phyloP scores from a whole-genome alignment of 2,329 filamentous ascomycete genomes.

The Curvularia hawaiiensis region DNA sequence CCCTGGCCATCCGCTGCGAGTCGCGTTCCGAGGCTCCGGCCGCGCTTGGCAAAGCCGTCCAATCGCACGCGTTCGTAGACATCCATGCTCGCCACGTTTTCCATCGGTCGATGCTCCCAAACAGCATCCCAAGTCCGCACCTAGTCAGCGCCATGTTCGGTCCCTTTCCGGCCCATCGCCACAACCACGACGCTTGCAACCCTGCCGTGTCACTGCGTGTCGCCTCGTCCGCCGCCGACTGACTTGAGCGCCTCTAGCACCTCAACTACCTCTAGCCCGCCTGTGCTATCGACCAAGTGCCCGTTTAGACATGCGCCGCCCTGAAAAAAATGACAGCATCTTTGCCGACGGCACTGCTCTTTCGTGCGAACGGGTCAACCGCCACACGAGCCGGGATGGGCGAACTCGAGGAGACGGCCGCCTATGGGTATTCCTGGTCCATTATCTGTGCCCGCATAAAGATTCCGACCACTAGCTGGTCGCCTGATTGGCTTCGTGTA shows the following conservation, averaged over 20 bases:
- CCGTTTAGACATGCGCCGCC: background rate
- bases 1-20: background rate
- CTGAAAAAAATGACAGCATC: background rate
- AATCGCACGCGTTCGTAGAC: background rate
- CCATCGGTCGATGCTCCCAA: conserved; percentile 1
- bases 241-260: background rate
- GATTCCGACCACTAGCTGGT: background rate
- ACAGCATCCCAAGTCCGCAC: background rate
- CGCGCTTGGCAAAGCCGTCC: conserved; percentile 7
- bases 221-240: background rate
- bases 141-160: background rate
- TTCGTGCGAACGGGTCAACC: background rate
- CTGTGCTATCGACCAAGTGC: background rate
- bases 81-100: conserved; percentile 2
- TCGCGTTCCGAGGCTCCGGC: conserved; percentile 2
- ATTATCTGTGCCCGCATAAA: background rate
- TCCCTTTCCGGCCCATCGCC: background rate
- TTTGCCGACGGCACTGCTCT: background rate
- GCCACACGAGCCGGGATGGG: conserved; percentile 1
- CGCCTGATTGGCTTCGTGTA: background rate
- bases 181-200: no score
- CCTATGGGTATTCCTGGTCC: background rate
- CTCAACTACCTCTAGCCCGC: background rate
- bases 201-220: background rate
- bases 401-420: background rate